Base-by-base conservation (phyloP, 805 yeast genomes). In the Pichia membranifaciens region DNA sequence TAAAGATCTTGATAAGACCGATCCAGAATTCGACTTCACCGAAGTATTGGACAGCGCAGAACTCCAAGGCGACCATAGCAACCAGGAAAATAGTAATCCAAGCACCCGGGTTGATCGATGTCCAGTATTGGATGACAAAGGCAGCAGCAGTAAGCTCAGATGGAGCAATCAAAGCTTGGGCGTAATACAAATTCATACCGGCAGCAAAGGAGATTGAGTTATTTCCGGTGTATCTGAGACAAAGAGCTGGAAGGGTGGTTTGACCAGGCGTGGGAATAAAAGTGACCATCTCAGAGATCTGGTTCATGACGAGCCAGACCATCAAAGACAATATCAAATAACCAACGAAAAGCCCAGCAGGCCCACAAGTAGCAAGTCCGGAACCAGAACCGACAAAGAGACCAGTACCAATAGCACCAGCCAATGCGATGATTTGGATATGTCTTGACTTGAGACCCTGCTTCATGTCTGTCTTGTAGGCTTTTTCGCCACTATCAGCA, bases 341-440 rank as follows among this genome's bases (percentile, higher is more conserved):
- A 15, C 88, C 79, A 17, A 78, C 65, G 34, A 85, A 70, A 23
- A 79, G 54, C 21, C 57, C 58, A 5, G 63, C 67, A 10, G 68
- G 68, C 5, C 67, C 67, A 48, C 61, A 56, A 1, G 55, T 51
- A 2, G 62, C 50, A 41, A 70, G 56, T 2, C 67, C 72, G 10
- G 69, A 65, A 36, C 79, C 79, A n/a, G 74, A 67, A 50, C 79
- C 79, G 41, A 76, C 68, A 49, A 75, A 73, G 41, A 75, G 63
- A 41, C 79, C 80, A 15, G 87, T 81, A 60, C 89, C 89, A 52
- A 82, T 80, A 47, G 82, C 76, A 56, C 87, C 87, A 48, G 86
- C 87, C 44, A 83, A 72, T 23, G 87, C 84, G 47, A 81, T 76
- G 78, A 81, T 76, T 62, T 79, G 84, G 47, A 76, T 66, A 51